Percentiles rank a stretch among this genome's conserved stretches.
Evolutionary conservation across 257 asterid species (phyloP).

Genomic region (Henckelia pumila): DNA sequence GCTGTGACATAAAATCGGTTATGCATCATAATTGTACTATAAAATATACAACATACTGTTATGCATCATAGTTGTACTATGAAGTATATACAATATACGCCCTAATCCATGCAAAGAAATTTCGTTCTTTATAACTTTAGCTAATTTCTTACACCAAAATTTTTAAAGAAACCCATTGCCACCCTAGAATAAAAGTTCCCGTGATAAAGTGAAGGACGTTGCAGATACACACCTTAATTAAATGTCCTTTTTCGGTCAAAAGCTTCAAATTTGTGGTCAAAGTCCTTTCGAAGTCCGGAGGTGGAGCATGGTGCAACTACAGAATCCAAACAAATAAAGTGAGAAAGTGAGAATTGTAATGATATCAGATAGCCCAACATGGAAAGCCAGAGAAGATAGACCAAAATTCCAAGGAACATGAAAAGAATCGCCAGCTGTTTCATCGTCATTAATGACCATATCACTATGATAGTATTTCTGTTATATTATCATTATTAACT

Average conservation of each 20-base stretch:
- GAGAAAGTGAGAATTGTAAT: conserved; percentile 6
- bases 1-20: not conserved
- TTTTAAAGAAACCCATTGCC: not conserved
- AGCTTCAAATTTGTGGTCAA: conserved; percentile 65
- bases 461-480: not conserved
- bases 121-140: not conserved
- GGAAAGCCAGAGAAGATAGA: conserved; percentile 1
- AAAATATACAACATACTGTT: not conserved
- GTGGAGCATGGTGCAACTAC: conserved; percentile 60
- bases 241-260: conserved; percentile 64
- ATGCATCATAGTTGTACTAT: not conserved
- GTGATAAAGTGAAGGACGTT: not conserved
- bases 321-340: conserved; percentile 25
- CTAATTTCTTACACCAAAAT: not conserved
- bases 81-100: not conserved
- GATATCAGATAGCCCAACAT: not conserved
- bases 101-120: not conserved
- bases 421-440: not conserved
- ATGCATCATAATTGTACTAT: not conserved
- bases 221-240: conserved; percentile 60
- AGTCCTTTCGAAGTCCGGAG: conserved; percentile 58
- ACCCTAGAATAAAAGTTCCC: not conserved
- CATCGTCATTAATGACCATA: conserved; percentile 1
- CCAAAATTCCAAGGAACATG: conserved; percentile 14
- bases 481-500: not conserved